A percentile compares a stretch with the other conserved stretches of the same genome.
Evolutionary conservation across 2,329 filamentous ascomycete genomes (phyloP).

Genomic region (Alternaria sp.): DNA sequence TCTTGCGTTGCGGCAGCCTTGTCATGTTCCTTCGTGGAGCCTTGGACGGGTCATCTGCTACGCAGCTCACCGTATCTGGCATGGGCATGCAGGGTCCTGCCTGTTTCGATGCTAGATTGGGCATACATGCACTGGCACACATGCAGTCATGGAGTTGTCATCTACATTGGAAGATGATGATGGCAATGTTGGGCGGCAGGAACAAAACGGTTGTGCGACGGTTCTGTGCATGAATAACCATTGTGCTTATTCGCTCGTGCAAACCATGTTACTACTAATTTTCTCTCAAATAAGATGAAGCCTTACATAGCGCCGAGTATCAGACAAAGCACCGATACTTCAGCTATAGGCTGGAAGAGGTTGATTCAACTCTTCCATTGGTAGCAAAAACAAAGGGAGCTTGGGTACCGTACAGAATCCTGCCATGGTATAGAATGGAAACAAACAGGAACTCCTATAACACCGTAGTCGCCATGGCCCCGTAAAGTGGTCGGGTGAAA

Average conservation of each 20-base stretch:
- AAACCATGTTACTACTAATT: slow-evolving; percentile 1
- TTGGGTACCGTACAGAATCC: background rate
- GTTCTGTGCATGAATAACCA: background rate
- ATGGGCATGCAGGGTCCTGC: slow-evolving; percentile 4
- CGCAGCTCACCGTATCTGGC: slow-evolving; percentile 1
- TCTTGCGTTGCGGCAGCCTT: slow-evolving; percentile 4
- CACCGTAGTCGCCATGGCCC: background rate
- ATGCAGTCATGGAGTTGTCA: slow-evolving; percentile 1
- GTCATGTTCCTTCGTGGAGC: background rate
- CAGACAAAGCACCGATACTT: background rate
- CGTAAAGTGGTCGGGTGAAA: background rate
- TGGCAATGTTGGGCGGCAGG: background rate
- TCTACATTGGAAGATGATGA: background rate
- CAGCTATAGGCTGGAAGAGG: slow-evolving; percentile 3
- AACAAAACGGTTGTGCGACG: background rate
- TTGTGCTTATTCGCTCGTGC: background rate
- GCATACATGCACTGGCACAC: slow-evolving; percentile 1
- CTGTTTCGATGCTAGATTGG: slow-evolving; percentile 5
- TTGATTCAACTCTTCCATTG: background rate
- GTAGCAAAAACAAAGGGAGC: background rate
- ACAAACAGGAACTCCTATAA: slow-evolving; percentile 2
- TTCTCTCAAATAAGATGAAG: background rate
- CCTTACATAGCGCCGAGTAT: slow-evolving; percentile 5
- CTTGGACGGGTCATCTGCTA: slow-evolving; percentile 1
- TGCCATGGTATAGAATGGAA: background rate